These are phyloP conservation scores for Myriosclerotinia duriaeana DNA, from an alignment of 2,329 filamentous ascomycete species.

Conservation along the genomic window DNA sequence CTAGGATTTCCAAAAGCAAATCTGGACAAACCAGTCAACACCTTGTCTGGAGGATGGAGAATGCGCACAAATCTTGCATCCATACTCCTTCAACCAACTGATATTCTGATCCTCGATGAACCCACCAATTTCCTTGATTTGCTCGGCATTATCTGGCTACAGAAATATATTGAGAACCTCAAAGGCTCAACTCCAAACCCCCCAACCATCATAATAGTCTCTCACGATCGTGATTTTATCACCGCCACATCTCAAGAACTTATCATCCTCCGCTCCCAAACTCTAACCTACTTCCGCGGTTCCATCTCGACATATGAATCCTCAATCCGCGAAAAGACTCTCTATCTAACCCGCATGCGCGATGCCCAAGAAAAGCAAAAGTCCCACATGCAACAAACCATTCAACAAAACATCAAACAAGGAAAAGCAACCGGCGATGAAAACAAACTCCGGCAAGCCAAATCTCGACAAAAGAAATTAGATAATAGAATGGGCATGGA, in stretches of 20 bases:
- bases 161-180: slow-evolving; percentile 64
- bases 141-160: slow-evolving; percentile 80
- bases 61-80: slow-evolving; percentile 67
- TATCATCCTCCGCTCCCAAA: slow-evolving; percentile 71
- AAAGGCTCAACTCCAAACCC: slow-evolving; percentile 51
- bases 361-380: slow-evolving; percentile 79
- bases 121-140: slow-evolving; percentile 86
- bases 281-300: slow-evolving; percentile 71
- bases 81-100: slow-evolving; percentile 68
- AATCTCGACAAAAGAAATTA: slow-evolving; percentile 79
- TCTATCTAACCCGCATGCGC: slow-evolving; percentile 71
- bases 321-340: slow-evolving; percentile 64
- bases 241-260: slow-evolving; percentile 74
- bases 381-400: slow-evolving; percentile 76
- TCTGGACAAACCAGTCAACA: slow-evolving; percentile 59
- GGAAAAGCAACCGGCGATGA: slow-evolving; percentile 78
- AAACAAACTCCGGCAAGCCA: slow-evolving; percentile 83
- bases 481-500: slow-evolving; percentile 79
- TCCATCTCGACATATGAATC: slow-evolving; percentile 71
- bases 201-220: slow-evolving; percentile 73
- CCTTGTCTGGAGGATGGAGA: slow-evolving; percentile 75
- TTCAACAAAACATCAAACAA: slow-evolving; percentile 70
- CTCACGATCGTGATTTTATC: slow-evolving; percentile 80
- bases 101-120: slow-evolving; percentile 79
- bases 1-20: slow-evolving; percentile 63